phyloP scores from a whole-genome alignment of 805 yeast species.

The Zygoascus flipseniorum region DNA sequence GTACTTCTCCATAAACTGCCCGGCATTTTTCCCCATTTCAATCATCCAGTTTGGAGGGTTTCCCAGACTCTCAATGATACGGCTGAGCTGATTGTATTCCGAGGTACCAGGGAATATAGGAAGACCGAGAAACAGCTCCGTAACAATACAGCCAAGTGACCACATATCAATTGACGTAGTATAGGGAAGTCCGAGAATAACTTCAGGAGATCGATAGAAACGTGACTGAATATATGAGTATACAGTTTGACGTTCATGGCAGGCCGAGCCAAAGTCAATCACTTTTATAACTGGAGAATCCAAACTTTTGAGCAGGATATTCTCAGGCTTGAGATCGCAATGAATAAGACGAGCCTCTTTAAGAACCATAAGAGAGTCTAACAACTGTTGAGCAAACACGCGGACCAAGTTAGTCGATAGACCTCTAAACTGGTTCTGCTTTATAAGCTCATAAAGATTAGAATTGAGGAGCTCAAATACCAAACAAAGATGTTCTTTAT shows the following conservation, averaged over 20 bases:
- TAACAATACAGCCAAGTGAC: slow-evolving; percentile 91
- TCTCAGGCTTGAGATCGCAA: slow-evolving; percentile 96
- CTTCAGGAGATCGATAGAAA: slow-evolving; percentile 92
- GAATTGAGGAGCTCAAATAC: slow-evolving; percentile 86
- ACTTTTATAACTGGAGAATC: slow-evolving; percentile 83
- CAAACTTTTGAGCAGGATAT: slow-evolving; percentile 69
- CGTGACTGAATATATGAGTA: slow-evolving; percentile 90
- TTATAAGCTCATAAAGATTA: slow-evolving; percentile 80
- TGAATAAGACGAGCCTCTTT: slow-evolving; percentile 83
- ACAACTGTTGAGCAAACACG: slow-evolving; percentile 67
- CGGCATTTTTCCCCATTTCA: slow-evolving; percentile 84
- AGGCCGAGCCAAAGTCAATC: slow-evolving; percentile 94
- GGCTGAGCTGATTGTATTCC: slow-evolving; percentile 80
- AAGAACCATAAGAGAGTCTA: slow-evolving; percentile 71
- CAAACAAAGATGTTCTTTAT: slow-evolving; percentile 84
- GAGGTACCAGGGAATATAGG: slow-evolving; percentile 94
- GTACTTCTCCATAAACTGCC: slow-evolving; percentile 52
- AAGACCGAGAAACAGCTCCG: slow-evolving; percentile 82
- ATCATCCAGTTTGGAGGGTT: slow-evolving; percentile 92
- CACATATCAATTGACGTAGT: slow-evolving; percentile 93
- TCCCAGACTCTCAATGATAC: slow-evolving; percentile 77
- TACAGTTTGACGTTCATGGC: slow-evolving; percentile 82
- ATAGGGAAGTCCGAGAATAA: slow-evolving; percentile 83
- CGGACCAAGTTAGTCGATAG: slow-evolving; percentile 70
- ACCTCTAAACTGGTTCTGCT: slow-evolving; percentile 92